These are phyloP conservation scores for Pseudogymnoascus sp. DNA, from an alignment of 2,329 filamentous ascomycete genomes.

Conservation along the genomic window DNA sequence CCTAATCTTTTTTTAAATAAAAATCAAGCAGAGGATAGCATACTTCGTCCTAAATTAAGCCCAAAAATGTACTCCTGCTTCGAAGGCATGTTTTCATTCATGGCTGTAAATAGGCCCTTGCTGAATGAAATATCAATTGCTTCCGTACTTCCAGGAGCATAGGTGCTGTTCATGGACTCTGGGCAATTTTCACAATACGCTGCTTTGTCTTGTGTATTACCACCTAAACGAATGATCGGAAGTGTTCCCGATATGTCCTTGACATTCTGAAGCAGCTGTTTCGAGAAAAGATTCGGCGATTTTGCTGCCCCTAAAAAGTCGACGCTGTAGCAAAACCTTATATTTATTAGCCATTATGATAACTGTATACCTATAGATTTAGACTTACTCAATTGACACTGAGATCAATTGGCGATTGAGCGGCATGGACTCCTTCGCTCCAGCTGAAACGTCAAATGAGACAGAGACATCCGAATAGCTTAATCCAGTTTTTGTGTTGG, in stretches of 20 bases:
- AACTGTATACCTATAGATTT: neutral
- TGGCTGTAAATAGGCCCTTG: neutral
- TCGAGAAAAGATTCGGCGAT: neutral
- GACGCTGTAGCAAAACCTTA: neutral
- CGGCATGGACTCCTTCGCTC: neutral
- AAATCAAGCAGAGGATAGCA: neutral
- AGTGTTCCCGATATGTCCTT: neutral
- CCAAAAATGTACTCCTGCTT: slow-evolving; percentile 6
- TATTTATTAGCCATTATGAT: neutral
- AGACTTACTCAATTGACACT: neutral
- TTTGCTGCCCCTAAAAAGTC: neutral
- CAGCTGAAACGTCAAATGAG: neutral
- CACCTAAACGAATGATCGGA: slow-evolving; percentile 1
- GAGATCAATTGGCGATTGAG: neutral
- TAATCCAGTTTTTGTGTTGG: neutral
- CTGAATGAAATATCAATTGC: neutral
- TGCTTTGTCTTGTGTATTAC: neutral
- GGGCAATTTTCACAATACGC: neutral
- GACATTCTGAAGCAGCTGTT: neutral
- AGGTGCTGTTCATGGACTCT: neutral
- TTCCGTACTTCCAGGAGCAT: neutral
- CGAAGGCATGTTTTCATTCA: neutral
- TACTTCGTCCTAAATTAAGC: slow-evolving; percentile 2
- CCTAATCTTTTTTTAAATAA: no score
- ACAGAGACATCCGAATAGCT: neutral